Conservation (phyloP, 2,329 filamentous ascomycete genomes). For the Botrytis cinerea region DNA sequence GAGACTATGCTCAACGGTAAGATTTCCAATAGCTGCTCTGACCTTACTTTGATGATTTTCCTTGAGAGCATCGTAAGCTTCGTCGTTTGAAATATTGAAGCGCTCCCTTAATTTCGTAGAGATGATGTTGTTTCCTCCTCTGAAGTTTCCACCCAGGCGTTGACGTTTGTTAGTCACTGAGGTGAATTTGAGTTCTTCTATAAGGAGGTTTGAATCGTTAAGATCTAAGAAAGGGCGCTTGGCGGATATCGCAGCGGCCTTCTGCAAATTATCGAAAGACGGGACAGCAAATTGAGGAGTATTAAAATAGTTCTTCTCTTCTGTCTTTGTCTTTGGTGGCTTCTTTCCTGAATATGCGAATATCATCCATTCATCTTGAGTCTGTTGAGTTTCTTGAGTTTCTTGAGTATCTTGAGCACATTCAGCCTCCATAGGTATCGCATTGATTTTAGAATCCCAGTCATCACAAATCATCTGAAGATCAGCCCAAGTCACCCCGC, state of each 20-base stretch:
- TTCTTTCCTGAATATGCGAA: slow-evolving; percentile 57
- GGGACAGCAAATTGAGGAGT: slow-evolving; percentile 64
- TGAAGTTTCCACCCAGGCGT: slow-evolving; percentile 52
- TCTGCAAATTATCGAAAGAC: slow-evolving; percentile 78
- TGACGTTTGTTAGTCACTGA: slow-evolving; percentile 60
- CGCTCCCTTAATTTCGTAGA: slow-evolving; percentile 74
- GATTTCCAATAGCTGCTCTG: slow-evolving; percentile 84
- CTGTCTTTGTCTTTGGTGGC: slow-evolving; percentile 56
- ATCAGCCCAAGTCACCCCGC: slow-evolving; percentile 75
- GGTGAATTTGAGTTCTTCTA: slow-evolving; percentile 73
- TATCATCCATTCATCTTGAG: too few relatives aligned
- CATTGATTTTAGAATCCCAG: slow-evolving; percentile 68
- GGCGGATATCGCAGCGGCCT: slow-evolving; percentile 68
- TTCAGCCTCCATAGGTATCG: slow-evolving; percentile 30
- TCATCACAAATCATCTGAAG: slow-evolving; percentile 84
- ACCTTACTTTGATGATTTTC: slow-evolving; percentile 97
- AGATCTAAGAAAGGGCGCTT: slow-evolving; percentile 82
- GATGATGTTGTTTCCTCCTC: slow-evolving; percentile 67
- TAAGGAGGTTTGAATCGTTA: slow-evolving; percentile 82
- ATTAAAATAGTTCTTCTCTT: slow-evolving; percentile 57
- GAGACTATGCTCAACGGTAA: slow-evolving; percentile 92
- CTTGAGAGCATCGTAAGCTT: slow-evolving; percentile 92
- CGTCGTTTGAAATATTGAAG: slow-evolving; percentile 96
- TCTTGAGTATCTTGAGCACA: too few relatives aligned
- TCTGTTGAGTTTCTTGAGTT: too few relatives aligned